Conservation (phyloP, 768 basidiomycete genomes). For the Xerocomellus chrysenteron region DNA sequence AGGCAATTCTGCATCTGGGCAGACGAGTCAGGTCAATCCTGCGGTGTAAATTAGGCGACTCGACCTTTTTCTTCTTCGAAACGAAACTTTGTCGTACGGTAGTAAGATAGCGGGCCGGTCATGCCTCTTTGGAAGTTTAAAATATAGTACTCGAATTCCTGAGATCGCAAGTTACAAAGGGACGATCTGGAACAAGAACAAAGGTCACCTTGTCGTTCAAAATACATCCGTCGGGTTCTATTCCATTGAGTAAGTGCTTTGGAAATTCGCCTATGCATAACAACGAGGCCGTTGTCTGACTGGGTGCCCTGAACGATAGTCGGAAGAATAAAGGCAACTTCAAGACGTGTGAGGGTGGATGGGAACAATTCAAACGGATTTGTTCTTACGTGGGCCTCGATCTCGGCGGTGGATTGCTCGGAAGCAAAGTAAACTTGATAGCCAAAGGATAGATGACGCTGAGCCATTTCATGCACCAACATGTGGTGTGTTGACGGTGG, state of each 20-base stretch:
- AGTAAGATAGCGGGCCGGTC: conserved; percentile 76
- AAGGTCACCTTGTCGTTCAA: conserved; percentile 18
- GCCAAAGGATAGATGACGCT: conserved; percentile 53
- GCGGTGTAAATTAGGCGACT: not conserved
- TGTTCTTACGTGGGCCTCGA: conserved; percentile 54
- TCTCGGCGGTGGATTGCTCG: conserved; percentile 47
- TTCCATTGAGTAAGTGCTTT: conserved; percentile 1
- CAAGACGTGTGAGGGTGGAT: conserved; percentile 26
- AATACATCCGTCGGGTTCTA: conserved; percentile 10
- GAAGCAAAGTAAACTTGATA: conserved; percentile 71
- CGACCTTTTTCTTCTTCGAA: conserved; percentile 63
- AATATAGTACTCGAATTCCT: conserved; percentile 60
- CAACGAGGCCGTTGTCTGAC: not conserved
- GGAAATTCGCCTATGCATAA: conserved; percentile 8
- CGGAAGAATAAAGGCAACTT: conserved; percentile 20
- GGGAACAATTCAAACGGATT: not conserved
- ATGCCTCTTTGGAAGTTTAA: conserved; percentile 49
- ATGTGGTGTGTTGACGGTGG: conserved; percentile 54
- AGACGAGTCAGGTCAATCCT: not conserved
- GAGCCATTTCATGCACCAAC: conserved; percentile 51
- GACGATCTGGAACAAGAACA: not conserved
- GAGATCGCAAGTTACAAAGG: conserved; percentile 6
- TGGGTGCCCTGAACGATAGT: conserved; percentile 3
- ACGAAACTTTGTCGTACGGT: conserved; percentile 59
- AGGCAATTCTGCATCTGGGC: conserved; percentile 45